phyloP scores from a whole-genome alignment of 495 filamentous ascomycete species.

The Acidiella bohemica region DNA sequence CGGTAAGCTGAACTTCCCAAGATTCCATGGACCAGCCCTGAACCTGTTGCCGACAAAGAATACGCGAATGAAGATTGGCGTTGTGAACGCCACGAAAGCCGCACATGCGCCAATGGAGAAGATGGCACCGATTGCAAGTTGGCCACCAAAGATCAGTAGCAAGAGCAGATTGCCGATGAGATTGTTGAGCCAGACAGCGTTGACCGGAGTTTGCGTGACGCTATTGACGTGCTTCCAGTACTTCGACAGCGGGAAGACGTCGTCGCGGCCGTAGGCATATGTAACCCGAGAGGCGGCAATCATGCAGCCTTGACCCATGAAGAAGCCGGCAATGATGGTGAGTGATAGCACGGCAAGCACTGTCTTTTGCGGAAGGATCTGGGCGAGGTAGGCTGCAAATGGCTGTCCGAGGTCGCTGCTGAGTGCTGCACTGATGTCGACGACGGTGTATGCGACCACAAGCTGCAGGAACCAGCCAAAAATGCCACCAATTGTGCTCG shows the following conservation, averaged over 20 bases:
- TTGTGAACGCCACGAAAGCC: slow-evolving; percentile 60
- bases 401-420: slow-evolving; percentile 57
- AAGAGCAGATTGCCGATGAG: slow-evolving; percentile 50
- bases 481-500: slow-evolving; percentile 51
- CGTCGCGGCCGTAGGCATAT: slow-evolving; percentile 69
- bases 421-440: slow-evolving; percentile 49
- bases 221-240: slow-evolving; percentile 55
- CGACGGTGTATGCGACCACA: slow-evolving; percentile 67
- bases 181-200: slow-evolving; percentile 63
- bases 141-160: slow-evolving; percentile 56
- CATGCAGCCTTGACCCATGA: slow-evolving; percentile 76
- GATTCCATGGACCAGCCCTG: slow-evolving; percentile 58
- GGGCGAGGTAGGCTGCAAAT: slow-evolving; percentile 61
- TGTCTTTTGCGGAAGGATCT: slow-evolving; percentile 51
- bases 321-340: slow-evolving; percentile 65
- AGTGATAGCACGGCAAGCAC: slow-evolving; percentile 54
- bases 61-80: slow-evolving; percentile 60
- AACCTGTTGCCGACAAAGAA: slow-evolving; percentile 63
- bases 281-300: slow-evolving; percentile 66
- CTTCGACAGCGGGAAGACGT: slow-evolving; percentile 49
- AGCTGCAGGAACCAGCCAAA: slow-evolving; percentile 66
- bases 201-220: slow-evolving; percentile 57
- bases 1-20: slow-evolving; percentile 47
- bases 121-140: slow-evolving; percentile 53
- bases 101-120: slow-evolving; percentile 68